Evolutionary conservation across 1,139 yeast genomes (phyloP).

Genomic region (Kodamaea fungicola): DNA sequence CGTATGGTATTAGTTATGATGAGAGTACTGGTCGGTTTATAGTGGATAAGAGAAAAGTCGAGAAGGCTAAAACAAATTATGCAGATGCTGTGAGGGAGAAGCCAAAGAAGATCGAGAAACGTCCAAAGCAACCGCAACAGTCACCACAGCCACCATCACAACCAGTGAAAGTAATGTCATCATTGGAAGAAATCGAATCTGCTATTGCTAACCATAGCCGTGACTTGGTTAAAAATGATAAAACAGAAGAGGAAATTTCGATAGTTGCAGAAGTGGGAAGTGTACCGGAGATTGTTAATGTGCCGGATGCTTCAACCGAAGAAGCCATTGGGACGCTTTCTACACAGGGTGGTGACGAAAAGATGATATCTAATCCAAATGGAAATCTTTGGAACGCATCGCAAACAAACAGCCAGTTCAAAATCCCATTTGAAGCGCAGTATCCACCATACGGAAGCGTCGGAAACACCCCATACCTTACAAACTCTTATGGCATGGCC

Average conservation of each 20-base stretch:
- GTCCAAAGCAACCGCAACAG: not conserved
- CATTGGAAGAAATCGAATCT: slow-evolving; percentile 29
- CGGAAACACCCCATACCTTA: slow-evolving; percentile 9
- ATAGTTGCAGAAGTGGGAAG: not conserved
- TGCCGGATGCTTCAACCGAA: too few species aligned
- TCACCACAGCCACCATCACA: slow-evolving; percentile 1
- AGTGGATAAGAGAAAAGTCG: slow-evolving; percentile 1
- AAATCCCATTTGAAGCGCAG: slow-evolving; percentile 2
- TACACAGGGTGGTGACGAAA: too few species aligned
- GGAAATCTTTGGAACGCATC: slow-evolving; percentile 3
- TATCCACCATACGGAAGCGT: slow-evolving; percentile 1
- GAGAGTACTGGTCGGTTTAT: slow-evolving; percentile 8
- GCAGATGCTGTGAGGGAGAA: not conserved
- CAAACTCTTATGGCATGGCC: not conserved
- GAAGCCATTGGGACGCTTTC: too few species aligned
- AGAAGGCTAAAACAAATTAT: not conserved
- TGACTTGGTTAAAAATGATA: slow-evolving; percentile 13
- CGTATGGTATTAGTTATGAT: slow-evolving; percentile 10
- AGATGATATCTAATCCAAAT: slow-evolving; percentile 2
- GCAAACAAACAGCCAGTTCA: slow-evolving; percentile 3
- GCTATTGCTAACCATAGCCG: slow-evolving; percentile 27
- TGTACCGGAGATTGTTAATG: not conserved
- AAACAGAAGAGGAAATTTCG: not conserved
- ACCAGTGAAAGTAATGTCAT: slow-evolving; percentile 2
- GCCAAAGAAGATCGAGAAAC: not conserved